Evolutionary conservation across 139 green algal genomes (phyloP).

Genomic region (Pedinophyceae sp.): DNA sequence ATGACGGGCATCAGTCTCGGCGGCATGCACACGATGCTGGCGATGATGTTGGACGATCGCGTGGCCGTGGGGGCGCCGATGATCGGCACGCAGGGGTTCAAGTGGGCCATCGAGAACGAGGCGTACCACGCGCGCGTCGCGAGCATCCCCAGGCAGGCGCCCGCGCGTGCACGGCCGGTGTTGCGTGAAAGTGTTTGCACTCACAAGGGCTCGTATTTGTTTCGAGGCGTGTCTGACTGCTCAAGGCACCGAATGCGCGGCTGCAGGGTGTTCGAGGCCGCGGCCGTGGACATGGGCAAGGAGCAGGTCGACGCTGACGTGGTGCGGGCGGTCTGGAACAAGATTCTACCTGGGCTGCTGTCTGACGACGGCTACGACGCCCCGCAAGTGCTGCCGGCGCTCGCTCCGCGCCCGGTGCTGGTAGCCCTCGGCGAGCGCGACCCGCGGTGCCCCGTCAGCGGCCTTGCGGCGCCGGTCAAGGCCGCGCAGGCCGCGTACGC

Average conservation of each 20-base stretch:
- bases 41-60: conserved; percentile 27
- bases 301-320: conserved; percentile 10
- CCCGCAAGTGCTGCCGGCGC: conserved; percentile 16
- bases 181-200: no score
- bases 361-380: conserved; percentile 27
- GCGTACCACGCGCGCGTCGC: conserved; percentile 28
- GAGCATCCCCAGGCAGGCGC: conserved; percentile 19
- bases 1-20: conserved; percentile 45
- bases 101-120: conserved; percentile 28
- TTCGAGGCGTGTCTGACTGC: no score
- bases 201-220: no score
- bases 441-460: conserved; percentile 17
- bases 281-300: conserved; percentile 14
- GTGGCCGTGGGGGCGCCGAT: conserved; percentile 35
- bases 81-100: conserved; percentile 45
- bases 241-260: no score
- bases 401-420: conserved; percentile 38
- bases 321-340: conserved; percentile 18
- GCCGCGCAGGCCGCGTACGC: no score
- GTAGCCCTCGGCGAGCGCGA: conserved; percentile 33
- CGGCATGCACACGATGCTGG: conserved; percentile 51
- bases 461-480: no score
- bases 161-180: not conserved
- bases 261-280: conserved; percentile 17
- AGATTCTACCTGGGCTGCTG: conserved; percentile 17